Conservation (phyloP, 208 protist genomes). For the Trypanosoma grayi region DNA sequence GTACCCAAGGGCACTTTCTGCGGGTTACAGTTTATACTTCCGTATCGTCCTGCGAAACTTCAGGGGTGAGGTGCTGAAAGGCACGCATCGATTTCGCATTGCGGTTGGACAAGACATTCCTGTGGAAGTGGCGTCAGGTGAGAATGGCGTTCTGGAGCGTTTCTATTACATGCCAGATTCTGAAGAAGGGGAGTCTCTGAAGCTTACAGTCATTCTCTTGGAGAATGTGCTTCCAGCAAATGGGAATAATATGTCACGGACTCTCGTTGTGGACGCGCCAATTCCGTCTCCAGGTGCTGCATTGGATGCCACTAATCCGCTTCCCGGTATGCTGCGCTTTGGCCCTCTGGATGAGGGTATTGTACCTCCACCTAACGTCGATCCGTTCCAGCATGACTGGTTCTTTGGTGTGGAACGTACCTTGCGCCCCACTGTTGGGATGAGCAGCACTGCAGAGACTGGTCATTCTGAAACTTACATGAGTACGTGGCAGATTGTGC, state of each 20-base stretch:
- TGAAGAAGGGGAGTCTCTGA: neutral
- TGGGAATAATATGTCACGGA: neutral
- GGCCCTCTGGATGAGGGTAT: neutral
- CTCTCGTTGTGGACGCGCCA: neutral
- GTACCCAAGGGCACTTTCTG: neutral
- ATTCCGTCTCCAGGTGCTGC: constrained; percentile 1
- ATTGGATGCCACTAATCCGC: constrained; percentile 1
- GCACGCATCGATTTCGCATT: neutral
- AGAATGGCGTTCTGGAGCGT: constrained; percentile 6
- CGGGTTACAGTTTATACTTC: neutral
- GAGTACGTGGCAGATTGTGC: constrained; percentile 1
- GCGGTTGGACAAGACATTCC: neutral
- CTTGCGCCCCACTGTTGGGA: neutral
- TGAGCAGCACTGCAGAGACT: neutral
- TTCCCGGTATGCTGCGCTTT: neutral
- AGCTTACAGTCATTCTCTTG: neutral
- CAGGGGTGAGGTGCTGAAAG: neutral
- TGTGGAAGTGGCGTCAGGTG: neutral
- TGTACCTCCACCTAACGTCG: neutral
- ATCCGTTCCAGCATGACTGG: constrained; percentile 3
- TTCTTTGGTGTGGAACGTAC: neutral
- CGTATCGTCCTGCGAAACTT: constrained; percentile 1
- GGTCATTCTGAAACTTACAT: neutral
- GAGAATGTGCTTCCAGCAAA: constrained; percentile 3
- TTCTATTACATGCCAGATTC: neutral